Base-by-base conservation (phyloP, 805 yeast species). In the Priceomyces carsonii region DNA sequence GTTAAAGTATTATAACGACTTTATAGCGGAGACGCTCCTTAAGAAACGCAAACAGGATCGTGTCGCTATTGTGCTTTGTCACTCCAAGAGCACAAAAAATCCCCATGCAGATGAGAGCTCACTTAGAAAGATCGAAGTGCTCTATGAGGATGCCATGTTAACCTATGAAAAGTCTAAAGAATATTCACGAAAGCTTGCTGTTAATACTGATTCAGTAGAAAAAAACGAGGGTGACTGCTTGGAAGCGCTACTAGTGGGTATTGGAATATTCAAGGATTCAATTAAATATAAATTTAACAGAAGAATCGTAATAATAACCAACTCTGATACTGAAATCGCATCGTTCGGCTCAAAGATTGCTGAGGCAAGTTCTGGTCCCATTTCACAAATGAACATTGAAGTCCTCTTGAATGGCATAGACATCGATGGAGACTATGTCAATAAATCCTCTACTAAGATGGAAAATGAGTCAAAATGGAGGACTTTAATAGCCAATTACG, bases 1-100 rank as follows among this genome's bases (percentile, higher is more conserved):
- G 5, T 43, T 71, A 39, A 51, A 55, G 15, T 77, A 73, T 40
- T 60, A 76, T 12, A 58, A 61, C 26, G 69, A 68, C 30, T 44
- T 61, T n/a, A 54, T 73, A 6, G 48, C 61, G 1, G 40, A 39
- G 14, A 46, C 53, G 35, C 39, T 56, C 7, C 8, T 59, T 5
- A 46, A 45, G 24, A 69, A 53, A 6, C 36, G 71, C 18, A 65
- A 65, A 42, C 67, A 73, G 1, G 77, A 72, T 40, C 50, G 55
- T 19, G 56, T 68, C 3, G 54, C 66, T 0, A 45, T 69, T n/a
- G 46, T 63, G 3, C 41, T 58, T 1, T 60, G 52, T 32, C 55
- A 61, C 35, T 44, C 60, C 2, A 26, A 43, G 9, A 30, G n/a
- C 9, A 50, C 51, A 4, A 34, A 40, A 13, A 48, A 49, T 24